Evolutionary conservation across 2,329 filamentous ascomycete genomes (phyloP).

Genomic region (Bipolaris gigantea): DNA sequence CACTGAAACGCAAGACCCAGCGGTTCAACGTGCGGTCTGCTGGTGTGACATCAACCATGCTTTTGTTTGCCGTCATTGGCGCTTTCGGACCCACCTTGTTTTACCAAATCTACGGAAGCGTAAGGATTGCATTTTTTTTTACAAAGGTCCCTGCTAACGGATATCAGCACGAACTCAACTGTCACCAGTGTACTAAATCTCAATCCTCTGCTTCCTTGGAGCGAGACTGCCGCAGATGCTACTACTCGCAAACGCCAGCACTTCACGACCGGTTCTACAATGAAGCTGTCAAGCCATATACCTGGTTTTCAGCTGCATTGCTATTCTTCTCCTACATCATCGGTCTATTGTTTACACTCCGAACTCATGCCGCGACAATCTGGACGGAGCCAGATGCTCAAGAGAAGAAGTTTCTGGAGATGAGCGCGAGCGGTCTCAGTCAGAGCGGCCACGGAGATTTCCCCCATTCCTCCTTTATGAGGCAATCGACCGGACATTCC

Average conservation of each 20-base stretch:
- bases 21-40: constrained; percentile 96
- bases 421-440: constrained; percentile 40
- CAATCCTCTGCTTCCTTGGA: constrained; percentile 53
- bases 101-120: constrained; percentile 96
- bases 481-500: constrained; percentile 36
- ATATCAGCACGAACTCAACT: constrained; percentile 81
- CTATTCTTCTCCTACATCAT: constrained; percentile 93
- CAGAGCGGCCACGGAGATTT: constrained; percentile 36
- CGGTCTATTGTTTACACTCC: constrained; percentile 90
- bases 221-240: constrained; percentile 87
- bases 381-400: constrained; percentile 73
- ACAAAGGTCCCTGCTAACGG: constrained; percentile 38
- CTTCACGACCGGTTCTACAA: constrained; percentile 86
- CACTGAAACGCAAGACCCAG: constrained; percentile 96
- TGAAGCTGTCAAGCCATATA: constrained; percentile 89
- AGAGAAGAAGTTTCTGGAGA: constrained; percentile 51
- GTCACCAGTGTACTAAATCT: constrained; percentile 61
- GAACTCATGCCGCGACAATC: constrained; percentile 94
- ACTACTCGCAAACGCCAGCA: constrained; percentile 85
- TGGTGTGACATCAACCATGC: constrained; percentile 95
- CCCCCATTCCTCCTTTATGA: constrained; percentile 33
- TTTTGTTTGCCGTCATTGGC: constrained; percentile 92
- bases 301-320: constrained; percentile 80
- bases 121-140: constrained; percentile 31
- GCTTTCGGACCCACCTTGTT: constrained; percentile 95